Base-by-base conservation (phyloP, 164 flowering plant species). In the Stephania cephalantha region DNA sequence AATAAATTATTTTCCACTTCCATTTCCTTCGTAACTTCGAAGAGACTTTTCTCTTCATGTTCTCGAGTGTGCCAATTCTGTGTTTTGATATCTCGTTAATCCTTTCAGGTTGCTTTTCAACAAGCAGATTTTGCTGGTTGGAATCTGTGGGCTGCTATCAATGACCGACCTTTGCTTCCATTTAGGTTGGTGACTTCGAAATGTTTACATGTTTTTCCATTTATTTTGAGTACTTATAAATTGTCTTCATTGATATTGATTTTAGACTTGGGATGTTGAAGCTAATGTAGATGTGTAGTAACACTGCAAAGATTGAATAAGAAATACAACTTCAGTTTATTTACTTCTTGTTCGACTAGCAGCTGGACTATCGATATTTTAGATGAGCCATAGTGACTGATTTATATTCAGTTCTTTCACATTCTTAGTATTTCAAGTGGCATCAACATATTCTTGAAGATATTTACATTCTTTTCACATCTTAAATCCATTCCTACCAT, bases 81-180 rank as follows among this genome's bases (percentile, higher is more conserved):
- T 35, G 29, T 74, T 52, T 73, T 50, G 46, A 69, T 71, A 69
- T 53, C 44, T 66, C 67, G 9, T 20, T 44, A 20, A 58, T 69
- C 67, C 30, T 68, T 77, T 68, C 86, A 95, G 99, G 99, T 95
- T 81, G 99, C 98, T 66, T 91, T 91, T 84, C 99, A 93, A 83
- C 92, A 95, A 85, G 99, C 99, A 25, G 99, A 95, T 82, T 93
- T 90, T 87, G 87, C 95, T 75, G 98, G 98, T 78, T 95, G 98
- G 99, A 95, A 95, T 85, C 75, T 95, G 29, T 95, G 99, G 99
- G 99, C 99, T 72, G 99, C 97, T 74, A 93, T 95, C 75, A 95
- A 91, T 78, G 87, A 85, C 78, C 91, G 95, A 11, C 98, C 99
- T 77, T 77, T 95, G 29, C 77, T 93, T 74, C 97, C 99, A 65